Conservation (phyloP, 345 rosid species). For the Viola odorata region DNA sequence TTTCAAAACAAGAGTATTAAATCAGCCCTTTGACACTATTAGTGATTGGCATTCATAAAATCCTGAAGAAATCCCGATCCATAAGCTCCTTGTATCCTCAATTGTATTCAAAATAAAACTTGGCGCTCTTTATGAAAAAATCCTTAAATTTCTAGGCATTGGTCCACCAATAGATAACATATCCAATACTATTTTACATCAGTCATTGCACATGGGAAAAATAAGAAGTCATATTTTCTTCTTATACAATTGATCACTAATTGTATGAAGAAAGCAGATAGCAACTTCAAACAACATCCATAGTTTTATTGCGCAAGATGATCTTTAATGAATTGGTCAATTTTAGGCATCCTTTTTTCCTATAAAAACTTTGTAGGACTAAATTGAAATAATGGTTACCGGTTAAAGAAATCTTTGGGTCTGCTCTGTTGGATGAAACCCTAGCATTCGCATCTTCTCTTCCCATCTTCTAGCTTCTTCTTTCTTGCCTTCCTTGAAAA, state of each 20-base stretch:
- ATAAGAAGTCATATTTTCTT: too few species aligned
- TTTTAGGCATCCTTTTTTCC: not conserved
- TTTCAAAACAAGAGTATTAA: too few species aligned
- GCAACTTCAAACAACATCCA: not conserved
- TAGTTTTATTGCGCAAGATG: not conserved
- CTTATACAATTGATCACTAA: not conserved
- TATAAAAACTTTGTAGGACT: not conserved
- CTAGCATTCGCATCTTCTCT: slow-evolving; percentile 30
- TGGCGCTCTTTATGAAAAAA: too few species aligned
- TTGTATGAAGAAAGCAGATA: not conserved
- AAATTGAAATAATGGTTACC: not conserved
- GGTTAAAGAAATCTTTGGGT: slow-evolving; percentile 4
- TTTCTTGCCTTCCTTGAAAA: slow-evolving; percentile 27
- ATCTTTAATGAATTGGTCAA: slow-evolving; percentile 6
- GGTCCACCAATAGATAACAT: too few species aligned
- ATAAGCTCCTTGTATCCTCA: too few species aligned
- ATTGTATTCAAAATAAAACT: too few species aligned
- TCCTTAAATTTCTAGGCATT: too few species aligned
- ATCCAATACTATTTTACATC: too few species aligned
- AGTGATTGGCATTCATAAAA: too few species aligned
- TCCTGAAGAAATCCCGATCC: too few species aligned
- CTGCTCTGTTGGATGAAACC: slow-evolving; percentile 14
- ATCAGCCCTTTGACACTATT: too few species aligned
- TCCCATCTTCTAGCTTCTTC: slow-evolving; percentile 36
- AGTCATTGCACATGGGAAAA: too few species aligned